Percentiles rank a stretch among this genome's conserved stretches.
Conservation (phyloP, 305 asterid species). For the Fraxinus angustifolia region DNA sequence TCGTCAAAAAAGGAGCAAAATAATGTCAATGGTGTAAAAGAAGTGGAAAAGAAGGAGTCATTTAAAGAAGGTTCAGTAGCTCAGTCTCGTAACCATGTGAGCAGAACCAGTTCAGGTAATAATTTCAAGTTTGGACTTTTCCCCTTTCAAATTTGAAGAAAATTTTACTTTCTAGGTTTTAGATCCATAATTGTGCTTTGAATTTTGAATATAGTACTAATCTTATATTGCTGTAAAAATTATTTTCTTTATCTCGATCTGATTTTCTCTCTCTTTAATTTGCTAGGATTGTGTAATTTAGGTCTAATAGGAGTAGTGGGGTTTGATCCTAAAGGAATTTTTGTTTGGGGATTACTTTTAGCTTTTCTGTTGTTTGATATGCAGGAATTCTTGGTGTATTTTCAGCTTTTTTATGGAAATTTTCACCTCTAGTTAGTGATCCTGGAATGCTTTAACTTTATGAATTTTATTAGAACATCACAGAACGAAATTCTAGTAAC, state of each 20-base stretch:
- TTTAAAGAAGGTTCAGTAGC: conserved; percentile 40
- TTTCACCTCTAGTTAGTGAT: conserved; percentile 8
- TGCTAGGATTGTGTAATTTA: conserved; percentile 20
- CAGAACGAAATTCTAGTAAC: not conserved
- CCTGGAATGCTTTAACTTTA: not conserved
- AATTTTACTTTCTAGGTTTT: conserved; percentile 14
- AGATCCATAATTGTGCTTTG: conserved; percentile 17
- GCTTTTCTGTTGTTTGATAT: conserved; percentile 2
- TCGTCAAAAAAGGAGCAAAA: conserved; percentile 36
- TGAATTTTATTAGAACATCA: not conserved
- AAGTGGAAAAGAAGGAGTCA: conserved; percentile 39
- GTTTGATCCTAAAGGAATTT: not conserved
- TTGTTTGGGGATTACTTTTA: conserved; percentile 7
- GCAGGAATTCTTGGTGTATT: not conserved
- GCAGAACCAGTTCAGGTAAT: conserved; percentile 40
- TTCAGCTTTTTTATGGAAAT: not conserved
- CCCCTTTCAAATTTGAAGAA: not conserved
- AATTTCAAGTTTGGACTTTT: not conserved
- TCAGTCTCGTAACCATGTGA: conserved; percentile 32
- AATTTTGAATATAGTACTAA: conserved; percentile 22
- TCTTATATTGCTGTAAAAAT: not conserved
- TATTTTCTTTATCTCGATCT: conserved; percentile 38
- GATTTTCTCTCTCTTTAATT: not conserved
- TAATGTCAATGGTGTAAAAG: conserved; percentile 33
- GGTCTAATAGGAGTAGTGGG: conserved; percentile 11